These are phyloP conservation scores for Coniochaeta sp. DNA, from an alignment of 2,329 filamentous ascomycete species.

Conservation along the genomic window DNA sequence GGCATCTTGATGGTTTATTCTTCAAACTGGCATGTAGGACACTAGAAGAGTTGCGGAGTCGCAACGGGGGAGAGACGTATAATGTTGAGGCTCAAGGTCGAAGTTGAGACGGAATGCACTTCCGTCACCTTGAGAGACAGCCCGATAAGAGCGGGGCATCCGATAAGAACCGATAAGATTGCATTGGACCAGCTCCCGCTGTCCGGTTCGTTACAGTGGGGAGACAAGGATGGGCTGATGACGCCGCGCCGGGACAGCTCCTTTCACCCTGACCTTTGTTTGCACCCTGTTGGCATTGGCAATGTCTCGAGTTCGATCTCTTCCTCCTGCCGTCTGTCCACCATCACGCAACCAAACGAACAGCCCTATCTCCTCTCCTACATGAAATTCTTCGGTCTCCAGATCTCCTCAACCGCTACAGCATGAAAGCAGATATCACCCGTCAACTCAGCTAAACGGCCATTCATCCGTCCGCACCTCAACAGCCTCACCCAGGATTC, in stretches of 20 bases:
- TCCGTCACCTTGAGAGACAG: background rate
- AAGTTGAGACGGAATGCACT: background rate
- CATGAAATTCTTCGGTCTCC: too few relatives aligned
- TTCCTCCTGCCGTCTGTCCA: background rate
- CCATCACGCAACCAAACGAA: background rate
- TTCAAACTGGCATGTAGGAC: too few relatives aligned
- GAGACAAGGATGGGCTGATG: conserved; percentile 1
- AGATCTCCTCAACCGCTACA: too few relatives aligned
- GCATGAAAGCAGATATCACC: too few relatives aligned
- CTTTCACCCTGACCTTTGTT: too few relatives aligned
- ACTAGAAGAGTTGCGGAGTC: too few relatives aligned
- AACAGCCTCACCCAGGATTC: too few relatives aligned
- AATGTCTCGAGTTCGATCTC: background rate
- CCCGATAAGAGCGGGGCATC: background rate
- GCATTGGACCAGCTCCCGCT: background rate
- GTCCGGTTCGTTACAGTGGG: background rate
- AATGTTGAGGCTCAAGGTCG: background rate
- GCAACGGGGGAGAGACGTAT: background rate
- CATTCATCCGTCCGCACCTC: too few relatives aligned
- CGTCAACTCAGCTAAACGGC: too few relatives aligned
- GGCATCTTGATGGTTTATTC: conserved; percentile 34
- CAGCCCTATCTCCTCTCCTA: background rate
- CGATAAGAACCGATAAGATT: background rate
- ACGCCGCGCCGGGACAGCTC: background rate
- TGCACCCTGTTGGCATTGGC: background rate